phyloP scores from a whole-genome alignment of 2,329 filamentous ascomycete genomes.

The Verticillium nonalfalfae region DNA sequence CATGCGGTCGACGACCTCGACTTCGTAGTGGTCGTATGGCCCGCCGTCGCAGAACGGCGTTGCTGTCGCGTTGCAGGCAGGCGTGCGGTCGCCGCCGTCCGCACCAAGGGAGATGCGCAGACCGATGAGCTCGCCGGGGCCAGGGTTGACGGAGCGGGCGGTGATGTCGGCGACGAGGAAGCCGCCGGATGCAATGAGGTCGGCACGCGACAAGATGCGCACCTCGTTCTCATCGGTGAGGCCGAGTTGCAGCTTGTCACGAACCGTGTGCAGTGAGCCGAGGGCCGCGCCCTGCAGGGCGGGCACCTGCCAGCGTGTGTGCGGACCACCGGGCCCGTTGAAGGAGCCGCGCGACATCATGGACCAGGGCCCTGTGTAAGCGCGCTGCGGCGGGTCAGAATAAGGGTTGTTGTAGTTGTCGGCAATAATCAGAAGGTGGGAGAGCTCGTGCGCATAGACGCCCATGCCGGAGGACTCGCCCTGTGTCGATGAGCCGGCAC shows the following conservation, averaged over 20 bases:
- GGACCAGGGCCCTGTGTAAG: slow-evolving; percentile 44
- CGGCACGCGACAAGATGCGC: slow-evolving; percentile 35
- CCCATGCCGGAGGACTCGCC: slow-evolving; percentile 46
- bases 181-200: slow-evolving; percentile 32
- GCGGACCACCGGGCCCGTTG: slow-evolving; percentile 46
- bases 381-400: slow-evolving; percentile 33
- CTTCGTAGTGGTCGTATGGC: slow-evolving; percentile 41
- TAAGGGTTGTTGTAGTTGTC: slow-evolving; percentile 53
- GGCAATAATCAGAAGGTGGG: slow-evolving; percentile 42
- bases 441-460: slow-evolving; percentile 46
- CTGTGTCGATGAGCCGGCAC: slow-evolving; percentile 44
- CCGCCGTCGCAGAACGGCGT: slow-evolving; percentile 45
- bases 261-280: slow-evolving; percentile 45
- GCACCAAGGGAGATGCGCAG: slow-evolving; percentile 37
- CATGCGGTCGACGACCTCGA: slow-evolving; percentile 48
- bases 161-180: slow-evolving; percentile 36
- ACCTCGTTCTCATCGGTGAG: slow-evolving; percentile 35
- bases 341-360: slow-evolving; percentile 47
- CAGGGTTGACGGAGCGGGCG: slow-evolving; percentile 37
- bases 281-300: slow-evolving; percentile 39
- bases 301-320: slow-evolving; percentile 46
- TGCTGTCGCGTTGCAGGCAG: slow-evolving; percentile 30
- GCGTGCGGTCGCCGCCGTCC: slow-evolving; percentile 30
- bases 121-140: slow-evolving; percentile 32
- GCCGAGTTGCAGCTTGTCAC: slow-evolving; percentile 45